A percentile compares a stretch with the other conserved stretches of the same genome.
Conservation (phyloP, 352 stramenopile species). For the Pythium rishiriense region DNA sequence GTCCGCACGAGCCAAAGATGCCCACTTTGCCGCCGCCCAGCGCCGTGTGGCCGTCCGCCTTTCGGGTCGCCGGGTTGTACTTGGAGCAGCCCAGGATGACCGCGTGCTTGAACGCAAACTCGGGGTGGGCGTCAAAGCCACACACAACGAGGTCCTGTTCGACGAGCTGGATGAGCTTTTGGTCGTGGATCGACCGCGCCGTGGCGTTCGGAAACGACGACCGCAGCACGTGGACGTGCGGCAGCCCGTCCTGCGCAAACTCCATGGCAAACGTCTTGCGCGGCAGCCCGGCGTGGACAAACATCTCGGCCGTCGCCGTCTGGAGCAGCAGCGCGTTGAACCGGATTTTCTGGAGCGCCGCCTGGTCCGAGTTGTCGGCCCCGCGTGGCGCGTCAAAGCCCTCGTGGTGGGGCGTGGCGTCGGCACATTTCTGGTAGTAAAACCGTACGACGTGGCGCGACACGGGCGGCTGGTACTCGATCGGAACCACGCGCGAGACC, state of each 20-base stretch:
- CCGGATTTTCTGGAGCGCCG: slow-evolving; percentile 48
- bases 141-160: slow-evolving; percentile 47
- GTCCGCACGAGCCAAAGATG: slow-evolving; percentile 67
- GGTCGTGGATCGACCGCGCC: slow-evolving; percentile 48
- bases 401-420: slow-evolving; percentile 32
- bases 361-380: slow-evolving; percentile 54
- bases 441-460: slow-evolving; percentile 54
- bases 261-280: slow-evolving; percentile 58
- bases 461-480: slow-evolving; percentile 37
- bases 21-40: slow-evolving; percentile 56
- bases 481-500: slow-evolving; percentile 30
- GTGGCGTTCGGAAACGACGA: slow-evolving; percentile 58
- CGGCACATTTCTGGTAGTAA: slow-evolving; percentile 64
- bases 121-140: slow-evolving; percentile 33
- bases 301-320: slow-evolving; percentile 51
- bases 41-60: slow-evolving; percentile 57
- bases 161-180: slow-evolving; percentile 59
- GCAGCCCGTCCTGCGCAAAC: slow-evolving; percentile 45
- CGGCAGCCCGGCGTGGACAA: slow-evolving; percentile 40
- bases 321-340: slow-evolving; percentile 65
- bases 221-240: slow-evolving; percentile 47
- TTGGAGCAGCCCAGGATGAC: slow-evolving; percentile 72
- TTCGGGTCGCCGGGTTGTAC: slow-evolving; percentile 51
- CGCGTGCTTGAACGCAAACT: slow-evolving; percentile 56
- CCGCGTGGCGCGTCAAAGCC: slow-evolving; percentile 59